Evolutionary conservation across 345 rosid genomes (phyloP), one percentile per base, ranked within the genome.

Genomic region (Pistacia atlantica): DNA sequence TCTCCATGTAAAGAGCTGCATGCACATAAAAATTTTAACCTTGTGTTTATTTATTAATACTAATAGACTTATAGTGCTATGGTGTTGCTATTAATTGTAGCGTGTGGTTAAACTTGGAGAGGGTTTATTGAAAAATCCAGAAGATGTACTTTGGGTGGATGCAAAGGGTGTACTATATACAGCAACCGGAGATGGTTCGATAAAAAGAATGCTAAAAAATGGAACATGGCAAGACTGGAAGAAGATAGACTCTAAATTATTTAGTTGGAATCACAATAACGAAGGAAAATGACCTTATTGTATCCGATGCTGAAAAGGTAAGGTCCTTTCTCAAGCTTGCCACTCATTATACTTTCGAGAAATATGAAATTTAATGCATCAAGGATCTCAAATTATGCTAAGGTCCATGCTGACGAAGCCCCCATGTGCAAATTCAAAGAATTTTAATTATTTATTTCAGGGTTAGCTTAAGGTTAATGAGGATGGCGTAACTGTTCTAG

Each of bases 121-220:
- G 79, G 93, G 93, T 10, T 1, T 73, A 0, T 16, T 90, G 11
- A 20, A 77, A 56, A 58, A 59, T 0, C 89, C 90, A 0, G 90
- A 88, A 72, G 89, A 83, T 67, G 77, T 86, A 25, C 25, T 25
- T 10, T 70, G 67, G 3, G 75, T 86, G 57, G 86, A 86, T 25
- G 80, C 72, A 38, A 64, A 83, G 1, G 93, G 93, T 0, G 66
- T 81, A 8, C 8, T 89, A 7, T 87, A 86, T 66, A 78, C 87
- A 17, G 93, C 81, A 48, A 78, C 71, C 0, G 77, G 86, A 67
- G 89, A 86, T 69, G 91, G 89, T 4, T 90, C 91, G 93, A 77
- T 90, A 25, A 85, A 81, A 72, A 83, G 86, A 77, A 59, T 86
- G 82, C 75, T 74, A n/a, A 75, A 59, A 55, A 83, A 84, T 20